Evolutionary conservation across 1,139 yeast species (phyloP), one percentile per base, ranked within the genome.

Genomic region (Protomyces pachydermus): DNA sequence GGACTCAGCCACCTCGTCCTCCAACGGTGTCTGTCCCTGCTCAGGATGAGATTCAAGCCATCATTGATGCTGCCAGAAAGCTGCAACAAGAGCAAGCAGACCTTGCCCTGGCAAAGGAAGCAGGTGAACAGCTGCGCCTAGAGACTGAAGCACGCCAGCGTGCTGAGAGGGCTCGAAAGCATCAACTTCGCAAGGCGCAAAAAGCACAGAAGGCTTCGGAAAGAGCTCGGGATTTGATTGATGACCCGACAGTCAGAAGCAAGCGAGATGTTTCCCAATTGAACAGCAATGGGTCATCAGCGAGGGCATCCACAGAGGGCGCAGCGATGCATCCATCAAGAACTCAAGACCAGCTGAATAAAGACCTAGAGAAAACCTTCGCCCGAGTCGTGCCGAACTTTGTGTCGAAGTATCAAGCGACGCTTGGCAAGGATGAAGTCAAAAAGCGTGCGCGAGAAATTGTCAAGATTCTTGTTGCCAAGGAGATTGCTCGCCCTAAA

Each of bases 361-460:
- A 50, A 46, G 38, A 20, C 18, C 37, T 65, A 12, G 62, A 65
- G 79, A 65, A 46, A 14, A n/a, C 46, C 1, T 84, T 93, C 74
- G 98, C 97, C 1, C 76, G 81, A 32, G 80, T 83, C 70, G 87
- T 93, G 20, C 97, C 98, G 3, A 91, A 91, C 71, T 75, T 87
- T 70, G 79, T 91, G 61, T 85, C 85, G 69, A 83, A 83, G 69
- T 84, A 86, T 73, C 73, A 78, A 1, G 67, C 67, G 32, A 84
- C 83, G 65, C 79, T 91, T 28, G 93, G 91, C 1, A 84, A 84
- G 67, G 95, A 88, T 3, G 81, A 84, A 65, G 74, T 90, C 62
- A 93, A 91, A 75, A 81, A 82, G 42, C 87, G 93, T 74, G 89
- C 97, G 1, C 82, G 84, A 68, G 97, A 91, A 5, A 70, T 67